A percentile compares a stretch with the other conserved stretches of the same genome.
These are phyloP conservation scores for Pseudoturritis turrita DNA, from an alignment of 345 rosid genomes.

Conservation along the genomic window DNA sequence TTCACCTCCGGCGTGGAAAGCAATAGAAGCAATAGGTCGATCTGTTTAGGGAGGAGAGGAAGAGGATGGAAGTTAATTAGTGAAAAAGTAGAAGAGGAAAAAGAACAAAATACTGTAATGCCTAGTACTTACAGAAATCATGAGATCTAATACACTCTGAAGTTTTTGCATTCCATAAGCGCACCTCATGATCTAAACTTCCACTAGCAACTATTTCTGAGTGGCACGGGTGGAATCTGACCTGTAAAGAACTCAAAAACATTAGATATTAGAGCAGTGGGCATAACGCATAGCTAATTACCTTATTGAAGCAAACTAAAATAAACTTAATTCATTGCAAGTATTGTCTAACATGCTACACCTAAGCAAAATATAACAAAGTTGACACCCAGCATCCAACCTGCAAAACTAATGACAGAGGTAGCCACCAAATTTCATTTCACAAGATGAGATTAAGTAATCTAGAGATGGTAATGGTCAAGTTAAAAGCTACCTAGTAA, in stretches of 20 bases:
- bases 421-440: conserved; percentile 4
- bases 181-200: conserved; percentile 84
- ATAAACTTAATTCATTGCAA: not conserved
- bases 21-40: conserved; percentile 86
- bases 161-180: conserved; percentile 75
- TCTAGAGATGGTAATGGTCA: not conserved
- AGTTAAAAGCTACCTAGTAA: conserved; percentile 2
- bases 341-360: conserved; percentile 4
- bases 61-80: not conserved
- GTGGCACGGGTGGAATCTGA: conserved; percentile 77
- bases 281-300: not conserved
- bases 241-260: conserved; percentile 43
- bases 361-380: not conserved
- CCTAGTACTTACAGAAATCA: conserved; percentile 57
- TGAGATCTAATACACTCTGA: conserved; percentile 64
- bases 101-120: not conserved
- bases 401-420: conserved; percentile 2
- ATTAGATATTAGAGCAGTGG: conserved; percentile 12
- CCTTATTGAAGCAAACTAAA: not conserved
- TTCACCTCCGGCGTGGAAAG: conserved; percentile 81
- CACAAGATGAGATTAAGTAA: not conserved
- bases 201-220: conserved; percentile 84
- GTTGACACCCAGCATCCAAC: conserved; percentile 2
- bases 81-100: not conserved
- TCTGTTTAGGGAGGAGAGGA: conserved; percentile 31